phyloP scores from a whole-genome alignment of 1,139 yeast genomes.

The Pichia terricola region DNA sequence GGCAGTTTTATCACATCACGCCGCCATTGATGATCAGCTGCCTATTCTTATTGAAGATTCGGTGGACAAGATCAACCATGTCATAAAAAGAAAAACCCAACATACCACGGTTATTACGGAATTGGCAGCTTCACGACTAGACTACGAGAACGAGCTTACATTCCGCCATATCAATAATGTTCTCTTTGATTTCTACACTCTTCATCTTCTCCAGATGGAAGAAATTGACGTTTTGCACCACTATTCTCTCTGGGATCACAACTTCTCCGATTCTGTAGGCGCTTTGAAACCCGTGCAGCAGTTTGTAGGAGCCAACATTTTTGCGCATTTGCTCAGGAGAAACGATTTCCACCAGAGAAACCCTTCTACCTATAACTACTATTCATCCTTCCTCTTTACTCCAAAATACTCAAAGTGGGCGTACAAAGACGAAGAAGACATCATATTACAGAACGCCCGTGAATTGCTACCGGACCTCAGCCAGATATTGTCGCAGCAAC shows the following conservation, averaged over 20 bases:
- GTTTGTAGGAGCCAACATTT: constrained; percentile 1
- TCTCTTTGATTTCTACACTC: constrained; percentile 35
- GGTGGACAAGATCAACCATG: constrained; percentile 20
- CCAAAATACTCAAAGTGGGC: constrained; percentile 2
- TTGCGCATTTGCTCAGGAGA: constrained; percentile 19
- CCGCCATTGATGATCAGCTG: constrained; percentile 33
- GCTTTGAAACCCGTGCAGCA: background rate
- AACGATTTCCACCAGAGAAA: constrained; percentile 20
- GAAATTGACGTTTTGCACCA: constrained; percentile 5
- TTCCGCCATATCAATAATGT: constrained; percentile 30
- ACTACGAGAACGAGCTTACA: constrained; percentile 20
- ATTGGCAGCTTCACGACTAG: constrained; percentile 15
- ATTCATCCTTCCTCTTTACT: constrained; percentile 1
- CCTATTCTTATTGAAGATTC: constrained; percentile 38
- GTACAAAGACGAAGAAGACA: constrained; percentile 8
- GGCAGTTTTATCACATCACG: constrained; percentile 30
- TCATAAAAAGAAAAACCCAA: constrained; percentile 23
- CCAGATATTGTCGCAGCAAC: constrained; percentile 3
- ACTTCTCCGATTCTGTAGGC: background rate
- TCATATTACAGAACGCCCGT: constrained; percentile 15
- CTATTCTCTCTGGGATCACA: constrained; percentile 4
- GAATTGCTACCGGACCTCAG: constrained; percentile 12
- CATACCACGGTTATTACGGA: constrained; percentile 18
- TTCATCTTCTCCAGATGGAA: constrained; percentile 14
- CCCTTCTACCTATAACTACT: constrained; percentile 12